Base-by-base conservation (phyloP, 805 yeast genomes). In the Cyberlindnera japonica region DNA sequence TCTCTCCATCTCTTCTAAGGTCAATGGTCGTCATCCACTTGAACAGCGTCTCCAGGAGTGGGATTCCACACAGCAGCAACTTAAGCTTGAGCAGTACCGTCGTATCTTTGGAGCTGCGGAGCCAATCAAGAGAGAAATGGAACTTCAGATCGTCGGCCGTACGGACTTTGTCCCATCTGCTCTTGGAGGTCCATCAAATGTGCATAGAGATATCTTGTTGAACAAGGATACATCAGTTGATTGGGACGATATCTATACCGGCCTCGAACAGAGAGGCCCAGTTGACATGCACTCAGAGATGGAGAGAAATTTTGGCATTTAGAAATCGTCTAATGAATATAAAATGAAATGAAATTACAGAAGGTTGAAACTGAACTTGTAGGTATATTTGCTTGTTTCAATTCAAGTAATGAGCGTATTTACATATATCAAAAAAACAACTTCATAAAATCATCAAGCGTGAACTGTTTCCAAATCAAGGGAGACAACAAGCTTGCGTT, bases 41-140 rank as follows among this genome's bases (percentile, higher is more conserved):
- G 95, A 93, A 57, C 53, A 74, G 5, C 77, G 96, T 51, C 63
- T 93, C 27, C 63, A 67, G 41, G 74, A 79, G 54, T 93, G 97
- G 97, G 95, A 89, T 18, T 67, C 70, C 32, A 82, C 83, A 11
- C 89, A 88, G 56, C 74, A 74, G 24, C 78, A 78, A 22, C 68
- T 81, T 49, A 79, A 79, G 54, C 55, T 90, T 68, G 93, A 89
- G 59, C 78, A 78, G 44, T 81, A 85, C 63, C 77, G 95, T 59
- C 76, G 95, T 50, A 65, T 85, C 14, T 89, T 84, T 61, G 99
- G 99, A 13, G 79, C 91, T 35, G 96, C 93, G 10, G 98, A 86
- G 56, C 97, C 99, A 8, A 83, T 91, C 62, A 82, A 82, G 58
- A 75, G 97, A 57, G 79, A 81, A 23, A 89, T 93, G 96, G 99